Conservation (phyloP, 345 rosid genomes). For the Salix brachista region DNA sequence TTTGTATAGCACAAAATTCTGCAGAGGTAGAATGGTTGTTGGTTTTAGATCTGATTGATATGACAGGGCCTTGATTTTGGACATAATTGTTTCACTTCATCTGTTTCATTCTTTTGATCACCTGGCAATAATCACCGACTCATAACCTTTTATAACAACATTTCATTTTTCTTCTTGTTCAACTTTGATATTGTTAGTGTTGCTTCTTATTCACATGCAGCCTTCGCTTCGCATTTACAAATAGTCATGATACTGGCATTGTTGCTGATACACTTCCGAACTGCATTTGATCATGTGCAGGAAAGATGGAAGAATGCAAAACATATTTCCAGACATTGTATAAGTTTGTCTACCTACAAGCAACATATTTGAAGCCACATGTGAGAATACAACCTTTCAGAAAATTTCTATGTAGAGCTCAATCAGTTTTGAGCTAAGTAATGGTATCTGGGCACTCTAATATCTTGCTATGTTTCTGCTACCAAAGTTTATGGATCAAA, state of each 20-base stretch:
- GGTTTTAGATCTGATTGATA: not conserved
- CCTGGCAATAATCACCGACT: not conserved
- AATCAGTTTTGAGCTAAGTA: slow-evolving; percentile 6
- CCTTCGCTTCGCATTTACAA: slow-evolving; percentile 9
- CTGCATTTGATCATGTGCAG: slow-evolving; percentile 36
- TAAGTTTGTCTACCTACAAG: slow-evolving; percentile 81
- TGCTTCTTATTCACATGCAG: slow-evolving; percentile 8
- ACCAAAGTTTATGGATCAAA: not conserved
- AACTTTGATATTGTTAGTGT: not conserved
- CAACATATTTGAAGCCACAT: slow-evolving; percentile 83
- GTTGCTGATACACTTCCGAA: slow-evolving; percentile 18
- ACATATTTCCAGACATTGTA: slow-evolving; percentile 54
- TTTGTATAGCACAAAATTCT: not conserved
- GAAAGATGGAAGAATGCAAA: slow-evolving; percentile 66
- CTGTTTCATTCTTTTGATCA: not conserved
- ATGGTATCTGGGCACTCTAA: not conserved
- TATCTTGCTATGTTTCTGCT: not conserved
- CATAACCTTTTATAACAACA: not conserved
- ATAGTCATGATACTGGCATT: not conserved
- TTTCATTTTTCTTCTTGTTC: not conserved
- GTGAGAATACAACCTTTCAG: slow-evolving; percentile 40
- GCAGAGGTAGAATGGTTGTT: not conserved
- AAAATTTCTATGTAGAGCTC: slow-evolving; percentile 8
- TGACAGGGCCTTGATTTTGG: not conserved
- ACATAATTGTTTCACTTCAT: not conserved